Percentiles rank a stretch among this genome's conserved stretches.
These are phyloP conservation scores for Tagetes erecta DNA, from an alignment of 129 eudicot genomes.

Conservation along the genomic window DNA sequence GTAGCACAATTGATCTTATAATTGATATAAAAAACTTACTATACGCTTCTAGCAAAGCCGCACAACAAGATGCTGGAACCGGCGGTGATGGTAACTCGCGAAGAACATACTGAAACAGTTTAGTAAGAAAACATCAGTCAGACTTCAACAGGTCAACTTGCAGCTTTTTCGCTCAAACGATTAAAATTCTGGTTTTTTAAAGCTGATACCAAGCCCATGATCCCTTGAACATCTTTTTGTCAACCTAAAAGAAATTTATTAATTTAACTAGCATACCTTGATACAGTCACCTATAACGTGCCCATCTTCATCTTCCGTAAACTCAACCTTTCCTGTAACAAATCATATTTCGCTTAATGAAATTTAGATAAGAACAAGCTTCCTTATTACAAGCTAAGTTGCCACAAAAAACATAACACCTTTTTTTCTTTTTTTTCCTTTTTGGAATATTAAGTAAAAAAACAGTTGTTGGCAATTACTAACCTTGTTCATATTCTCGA, in stretches of 20 bases:
- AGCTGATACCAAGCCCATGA: neutral
- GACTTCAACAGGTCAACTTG: neutral
- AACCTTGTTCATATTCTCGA: constrained; percentile 87
- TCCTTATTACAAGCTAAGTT: too few species aligned
- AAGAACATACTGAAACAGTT: constrained; percentile 63
- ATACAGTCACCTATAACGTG: constrained; percentile 94
- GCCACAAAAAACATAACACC: neutral
- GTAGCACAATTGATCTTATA: neutral
- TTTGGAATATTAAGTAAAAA: neutral
- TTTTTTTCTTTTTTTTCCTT: neutral
- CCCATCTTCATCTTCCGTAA: constrained; percentile 77
- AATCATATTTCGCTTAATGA: neutral
- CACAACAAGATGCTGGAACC: constrained; percentile 97
- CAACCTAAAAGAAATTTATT: neutral
- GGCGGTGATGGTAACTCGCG: constrained; percentile 98
- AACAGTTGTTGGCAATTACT: constrained; percentile 17
- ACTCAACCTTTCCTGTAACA: constrained; percentile 73
- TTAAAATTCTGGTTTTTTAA: too few species aligned
- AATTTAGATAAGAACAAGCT: too few species aligned
- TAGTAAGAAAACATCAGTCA: constrained; percentile 6
- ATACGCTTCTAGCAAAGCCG: constrained; percentile 87
- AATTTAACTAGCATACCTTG: constrained; percentile 47
- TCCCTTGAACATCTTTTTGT: neutral
- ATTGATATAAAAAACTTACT: constrained; percentile 47
- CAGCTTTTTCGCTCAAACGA: neutral